Conservation (phyloP, 352 stramenopile species). For the Pythium aristosporum region DNA sequence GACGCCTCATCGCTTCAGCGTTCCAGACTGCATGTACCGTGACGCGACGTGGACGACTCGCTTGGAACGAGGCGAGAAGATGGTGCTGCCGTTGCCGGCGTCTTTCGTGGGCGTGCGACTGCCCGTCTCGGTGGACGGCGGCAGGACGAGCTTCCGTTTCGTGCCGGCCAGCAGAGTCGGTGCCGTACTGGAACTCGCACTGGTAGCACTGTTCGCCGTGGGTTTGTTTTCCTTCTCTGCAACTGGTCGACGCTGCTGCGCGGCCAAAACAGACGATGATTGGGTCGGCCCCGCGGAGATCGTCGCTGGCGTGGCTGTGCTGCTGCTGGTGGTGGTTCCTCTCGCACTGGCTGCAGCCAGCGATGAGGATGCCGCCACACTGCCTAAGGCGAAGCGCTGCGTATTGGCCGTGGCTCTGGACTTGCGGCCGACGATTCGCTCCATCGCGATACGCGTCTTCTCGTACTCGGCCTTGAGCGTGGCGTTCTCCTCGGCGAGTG, state of each 20-base stretch:
- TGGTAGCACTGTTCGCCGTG: neutral
- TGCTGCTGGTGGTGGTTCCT: neutral
- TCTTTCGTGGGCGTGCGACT: constrained; percentile 13
- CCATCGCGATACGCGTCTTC: constrained; percentile 62
- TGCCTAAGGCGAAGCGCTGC: constrained; percentile 1
- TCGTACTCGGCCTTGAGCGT: constrained; percentile 61
- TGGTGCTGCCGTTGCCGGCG: constrained; percentile 1
- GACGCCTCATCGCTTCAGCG: constrained; percentile 10
- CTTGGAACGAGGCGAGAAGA: constrained; percentile 22
- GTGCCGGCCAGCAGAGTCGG: constrained; percentile 5
- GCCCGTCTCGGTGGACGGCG: neutral
- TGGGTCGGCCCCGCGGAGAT: neutral
- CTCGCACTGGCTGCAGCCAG: neutral
- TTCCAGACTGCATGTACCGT: constrained; percentile 24
- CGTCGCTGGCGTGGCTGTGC: neutral
- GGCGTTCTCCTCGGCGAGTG: constrained; percentile 49
- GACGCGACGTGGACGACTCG: constrained; percentile 29
- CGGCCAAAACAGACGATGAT: neutral
- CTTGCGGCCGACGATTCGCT: constrained; percentile 47
- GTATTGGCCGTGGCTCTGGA: constrained; percentile 22
- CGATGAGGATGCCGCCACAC: neutral
- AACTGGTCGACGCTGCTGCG: neutral
- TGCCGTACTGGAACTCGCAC: neutral
- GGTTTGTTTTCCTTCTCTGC: constrained; percentile 12
- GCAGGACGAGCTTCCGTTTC: constrained; percentile 30